Base-by-base conservation (phyloP, 345 rosid genomes). In the Noccaea caerulescens region DNA sequence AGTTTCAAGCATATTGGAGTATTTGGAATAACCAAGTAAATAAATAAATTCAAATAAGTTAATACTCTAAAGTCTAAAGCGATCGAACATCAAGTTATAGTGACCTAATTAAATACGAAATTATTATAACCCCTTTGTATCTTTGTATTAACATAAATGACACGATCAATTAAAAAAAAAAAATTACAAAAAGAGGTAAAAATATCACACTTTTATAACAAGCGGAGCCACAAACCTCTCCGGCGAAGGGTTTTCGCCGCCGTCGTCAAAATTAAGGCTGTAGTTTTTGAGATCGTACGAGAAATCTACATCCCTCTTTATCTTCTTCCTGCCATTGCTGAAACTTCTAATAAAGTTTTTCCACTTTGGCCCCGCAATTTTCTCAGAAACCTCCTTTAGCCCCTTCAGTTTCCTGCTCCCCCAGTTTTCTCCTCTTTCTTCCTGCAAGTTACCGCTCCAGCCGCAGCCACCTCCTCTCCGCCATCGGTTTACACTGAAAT, bases 191-290 rank as follows among this genome's bases (percentile, higher is more conserved):
- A 53, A 4, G 0, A 27, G 11, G 11, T 1, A 2, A 8, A 34
- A 60, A 23, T 16, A 46, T 63, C 36, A 68, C 56, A 63, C 59
- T 55, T 69, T 54, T 0, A 32, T 63, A 1, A 55, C 60, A 59
- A 57, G 8, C 42, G 84, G 73, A 49, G 78, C 69, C n/a, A 80
- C 80, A 78, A 55, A 81, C 63, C 89, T 77, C 44, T 77, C 72
- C 20, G 80, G 80, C 33, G 85, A 85, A 67, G 34, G 68, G 60
- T 65, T 69, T 23, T 47, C 64, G 0, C 76, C 64, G 30, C 87
- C 92, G 50, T 85, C 84, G 20, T 92, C 94, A 49, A 92, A 89
- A 60, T 92, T 89, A n/a, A 89, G 85, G 13, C 82, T 84, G 58
- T 92, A 86, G 74, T 86, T 86, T 53, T 36, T 73, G 50, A 84